Evolutionary conservation across 768 basidiomycete genomes (phyloP).

Genomic region (Mycena chlorophos): DNA sequence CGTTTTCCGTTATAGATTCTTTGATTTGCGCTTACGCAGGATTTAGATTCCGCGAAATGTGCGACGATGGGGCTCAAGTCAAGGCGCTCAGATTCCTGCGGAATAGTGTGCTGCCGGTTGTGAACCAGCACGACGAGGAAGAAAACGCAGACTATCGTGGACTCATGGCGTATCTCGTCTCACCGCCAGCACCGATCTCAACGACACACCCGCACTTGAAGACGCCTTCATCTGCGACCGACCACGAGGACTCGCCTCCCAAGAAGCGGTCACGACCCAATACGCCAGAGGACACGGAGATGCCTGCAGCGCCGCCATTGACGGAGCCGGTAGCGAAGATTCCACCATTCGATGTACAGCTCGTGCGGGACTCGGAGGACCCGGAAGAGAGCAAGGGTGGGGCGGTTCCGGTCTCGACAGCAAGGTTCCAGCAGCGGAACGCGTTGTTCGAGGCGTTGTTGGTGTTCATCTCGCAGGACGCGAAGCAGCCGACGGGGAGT

Average conservation of each 20-base stretch:
- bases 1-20: conserved; percentile 24
- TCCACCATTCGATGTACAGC: conserved; percentile 24
- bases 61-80: conserved; percentile 58
- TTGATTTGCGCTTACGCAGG: neutral
- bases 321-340: conserved; percentile 24
- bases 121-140: conserved; percentile 63
- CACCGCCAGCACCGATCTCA: conserved; percentile 33
- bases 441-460: conserved; percentile 70
- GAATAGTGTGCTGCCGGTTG: conserved; percentile 66
- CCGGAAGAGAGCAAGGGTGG: conserved; percentile 20
- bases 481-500: conserved; percentile 66
- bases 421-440: conserved; percentile 62
- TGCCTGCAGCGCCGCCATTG: conserved; percentile 31
- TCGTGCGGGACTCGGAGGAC: conserved; percentile 25
- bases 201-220: conserved; percentile 23
- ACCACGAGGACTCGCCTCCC: conserved; percentile 37
- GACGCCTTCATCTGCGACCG: conserved; percentile 13
- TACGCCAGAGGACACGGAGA: conserved; percentile 40
- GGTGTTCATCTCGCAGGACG: conserved; percentile 58
- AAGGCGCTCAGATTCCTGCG: conserved; percentile 74
- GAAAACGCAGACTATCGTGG: conserved; percentile 66
- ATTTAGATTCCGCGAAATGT: conserved; percentile 79
- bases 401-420: conserved; percentile 38
- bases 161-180: conserved; percentile 64
- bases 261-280: conserved; percentile 48